Percentiles rank a stretch among this genome's conserved stretches.
phyloP scores from a whole-genome alignment of 1,284 basidiomycete species.

The Malassezia caprae region DNA sequence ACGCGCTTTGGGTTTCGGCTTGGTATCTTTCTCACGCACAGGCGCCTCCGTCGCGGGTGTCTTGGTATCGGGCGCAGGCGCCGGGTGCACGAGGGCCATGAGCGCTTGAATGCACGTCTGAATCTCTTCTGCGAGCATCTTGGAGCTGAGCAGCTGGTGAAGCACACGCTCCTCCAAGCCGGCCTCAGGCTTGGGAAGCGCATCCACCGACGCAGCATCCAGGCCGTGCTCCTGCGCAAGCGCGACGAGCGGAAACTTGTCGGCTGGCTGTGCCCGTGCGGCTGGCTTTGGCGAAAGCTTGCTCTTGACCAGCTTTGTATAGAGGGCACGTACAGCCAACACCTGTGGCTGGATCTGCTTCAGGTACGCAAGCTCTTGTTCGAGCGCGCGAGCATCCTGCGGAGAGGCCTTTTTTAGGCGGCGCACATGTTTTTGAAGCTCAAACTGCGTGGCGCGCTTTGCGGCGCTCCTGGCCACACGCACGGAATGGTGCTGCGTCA shows the following conservation, averaged over 20 bases:
- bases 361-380: constrained; percentile 1
- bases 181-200: background rate
- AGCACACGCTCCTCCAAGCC: background rate
- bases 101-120: background rate
- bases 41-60: background rate
- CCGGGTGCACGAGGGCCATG: background rate
- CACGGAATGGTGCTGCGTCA: constrained; percentile 11
- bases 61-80: background rate
- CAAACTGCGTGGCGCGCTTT: constrained; percentile 11
- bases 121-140: constrained; percentile 10
- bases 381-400: background rate
- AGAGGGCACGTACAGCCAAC: constrained; percentile 2
- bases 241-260: background rate
- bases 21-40: background rate
- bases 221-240: background rate
- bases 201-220: background rate
- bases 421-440: constrained; percentile 13
- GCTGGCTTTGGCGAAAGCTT: constrained; percentile 5
- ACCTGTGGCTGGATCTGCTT: constrained; percentile 6
- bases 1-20: background rate
- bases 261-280: background rate
- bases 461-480: constrained; percentile 1
- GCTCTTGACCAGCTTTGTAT: constrained; percentile 9
- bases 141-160: constrained; percentile 16
- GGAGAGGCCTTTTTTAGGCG: constrained; percentile 3